A percentile compares a stretch with the other conserved stretches of the same genome.
Conservation (phyloP, 208 protist genomes). For the Leptomonas seymouri region DNA sequence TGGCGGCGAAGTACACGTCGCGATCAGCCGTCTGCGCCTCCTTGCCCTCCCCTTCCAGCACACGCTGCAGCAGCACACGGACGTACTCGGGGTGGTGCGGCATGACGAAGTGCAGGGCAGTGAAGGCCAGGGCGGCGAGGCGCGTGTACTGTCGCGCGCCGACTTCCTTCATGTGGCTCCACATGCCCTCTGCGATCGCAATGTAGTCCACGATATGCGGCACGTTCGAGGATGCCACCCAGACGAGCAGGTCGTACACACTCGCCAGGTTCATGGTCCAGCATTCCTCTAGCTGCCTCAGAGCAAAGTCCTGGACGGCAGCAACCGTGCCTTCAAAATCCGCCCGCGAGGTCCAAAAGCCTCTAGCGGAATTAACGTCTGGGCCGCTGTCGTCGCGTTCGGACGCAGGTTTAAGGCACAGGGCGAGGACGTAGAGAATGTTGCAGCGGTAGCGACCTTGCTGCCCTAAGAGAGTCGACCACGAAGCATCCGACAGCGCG, state of each 20-base stretch:
- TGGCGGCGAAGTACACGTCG: constrained; percentile 59
- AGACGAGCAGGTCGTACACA: constrained; percentile 76
- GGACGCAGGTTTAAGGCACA: constrained; percentile 9
- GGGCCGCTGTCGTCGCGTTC: neutral
- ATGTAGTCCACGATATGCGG: constrained; percentile 37
- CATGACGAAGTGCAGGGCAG: constrained; percentile 46
- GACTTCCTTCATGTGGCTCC: constrained; percentile 67
- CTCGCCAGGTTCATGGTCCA: constrained; percentile 73
- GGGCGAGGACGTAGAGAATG: constrained; percentile 49
- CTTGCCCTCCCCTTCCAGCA: constrained; percentile 41
- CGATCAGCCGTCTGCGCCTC: constrained; percentile 62
- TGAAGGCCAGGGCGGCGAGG: constrained; percentile 61
- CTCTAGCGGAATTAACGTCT: neutral
- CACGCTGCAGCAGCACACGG: constrained; percentile 31
- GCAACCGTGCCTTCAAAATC: constrained; percentile 23
- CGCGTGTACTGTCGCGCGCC: constrained; percentile 65
- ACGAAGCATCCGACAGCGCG: constrained; percentile 45
- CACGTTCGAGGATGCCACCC: constrained; percentile 39
- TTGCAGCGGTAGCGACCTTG: constrained; percentile 65
- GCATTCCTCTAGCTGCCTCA: constrained; percentile 73
- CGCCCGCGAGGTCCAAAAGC: neutral
- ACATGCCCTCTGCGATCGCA: constrained; percentile 56
- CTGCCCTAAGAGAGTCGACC: constrained; percentile 60
- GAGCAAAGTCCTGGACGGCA: constrained; percentile 47
- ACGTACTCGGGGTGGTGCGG: constrained; percentile 49